Evolutionary conservation across 2,329 filamentous ascomycete species (phyloP).

Genomic region (Aspergillus sp.): DNA sequence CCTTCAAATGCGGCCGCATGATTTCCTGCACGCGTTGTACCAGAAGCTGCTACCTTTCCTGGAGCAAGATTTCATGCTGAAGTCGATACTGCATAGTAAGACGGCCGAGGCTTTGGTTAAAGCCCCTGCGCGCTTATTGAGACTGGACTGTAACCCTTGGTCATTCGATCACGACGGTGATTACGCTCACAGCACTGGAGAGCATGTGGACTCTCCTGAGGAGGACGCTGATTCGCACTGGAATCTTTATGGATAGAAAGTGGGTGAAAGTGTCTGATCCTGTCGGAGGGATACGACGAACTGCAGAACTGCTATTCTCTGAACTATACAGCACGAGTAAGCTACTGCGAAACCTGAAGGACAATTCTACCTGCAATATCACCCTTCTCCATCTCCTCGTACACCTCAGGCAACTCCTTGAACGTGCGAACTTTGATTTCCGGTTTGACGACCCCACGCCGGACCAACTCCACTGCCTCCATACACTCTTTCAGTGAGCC

Average conservation of each 20-base stretch:
- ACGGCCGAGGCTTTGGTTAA: constrained; percentile 31
- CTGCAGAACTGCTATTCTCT: neutral
- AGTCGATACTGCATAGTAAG: constrained; percentile 31
- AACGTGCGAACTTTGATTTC: constrained; percentile 46
- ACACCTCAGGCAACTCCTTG: constrained; percentile 45
- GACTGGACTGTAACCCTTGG: neutral
- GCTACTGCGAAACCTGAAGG: constrained; percentile 39
- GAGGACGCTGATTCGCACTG: neutral
- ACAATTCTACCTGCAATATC: constrained; percentile 48
- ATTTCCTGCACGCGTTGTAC: constrained; percentile 34
- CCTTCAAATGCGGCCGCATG: constrained; percentile 28
- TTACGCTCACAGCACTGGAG: neutral
- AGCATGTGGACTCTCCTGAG: constrained; percentile 5
- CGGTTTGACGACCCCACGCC: constrained; percentile 46
- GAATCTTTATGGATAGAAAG: neutral
- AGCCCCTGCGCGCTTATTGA: constrained; percentile 25
- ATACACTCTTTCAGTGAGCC: constrained; percentile 50
- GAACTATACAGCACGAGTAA: neutral
- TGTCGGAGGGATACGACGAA: neutral
- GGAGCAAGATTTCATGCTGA: constrained; percentile 27
- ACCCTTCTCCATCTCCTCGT: constrained; percentile 49
- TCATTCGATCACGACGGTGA: neutral
- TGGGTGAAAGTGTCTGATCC: neutral
- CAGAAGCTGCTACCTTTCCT: constrained; percentile 33
- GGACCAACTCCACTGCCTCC: constrained; percentile 49